Percentiles rank a stretch among this genome's conserved stretches.
Evolutionary conservation across 2,329 filamentous ascomycete genomes (phyloP).

Genomic region (Pyricularia grisea): DNA sequence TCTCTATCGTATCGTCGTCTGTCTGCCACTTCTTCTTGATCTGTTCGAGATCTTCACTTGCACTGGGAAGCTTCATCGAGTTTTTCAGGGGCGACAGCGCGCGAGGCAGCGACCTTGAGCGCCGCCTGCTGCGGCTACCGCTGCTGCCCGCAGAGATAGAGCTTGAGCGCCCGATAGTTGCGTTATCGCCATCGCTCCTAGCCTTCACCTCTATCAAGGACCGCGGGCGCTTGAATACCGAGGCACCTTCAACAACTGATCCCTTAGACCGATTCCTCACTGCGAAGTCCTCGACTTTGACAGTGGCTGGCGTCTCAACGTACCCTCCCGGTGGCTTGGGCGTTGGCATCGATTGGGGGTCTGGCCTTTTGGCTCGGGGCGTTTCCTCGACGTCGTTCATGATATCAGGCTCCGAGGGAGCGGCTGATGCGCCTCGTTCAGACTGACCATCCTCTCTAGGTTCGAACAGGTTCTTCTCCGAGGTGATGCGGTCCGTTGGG

Average conservation of each 20-base stretch:
- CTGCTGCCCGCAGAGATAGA: conserved; percentile 15
- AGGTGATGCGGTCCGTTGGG: conserved; percentile 45
- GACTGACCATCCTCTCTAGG: conserved; percentile 40
- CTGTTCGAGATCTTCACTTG: conserved; percentile 44
- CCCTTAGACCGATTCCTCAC: background rate
- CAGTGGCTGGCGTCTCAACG: conserved; percentile 44
- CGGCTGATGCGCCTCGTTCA: conserved; percentile 42
- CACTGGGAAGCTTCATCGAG: conserved; percentile 42
- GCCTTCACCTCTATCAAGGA: background rate
- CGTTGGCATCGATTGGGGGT: conserved; percentile 37
- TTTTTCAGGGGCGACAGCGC: conserved; percentile 38
- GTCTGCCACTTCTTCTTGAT: conserved; percentile 43
- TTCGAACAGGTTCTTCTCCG: conserved; percentile 47
- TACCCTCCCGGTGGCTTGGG: conserved; percentile 46
- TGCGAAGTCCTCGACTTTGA: conserved; percentile 22
- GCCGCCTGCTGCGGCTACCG: conserved; percentile 16
- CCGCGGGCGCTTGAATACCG: background rate
- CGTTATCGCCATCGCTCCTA: background rate
- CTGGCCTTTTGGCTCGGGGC: conserved; percentile 30
- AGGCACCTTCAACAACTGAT: background rate
- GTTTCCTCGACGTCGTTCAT: conserved; percentile 33
- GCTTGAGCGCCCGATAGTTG: conserved; percentile 6
- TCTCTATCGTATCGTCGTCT: conserved; percentile 49
- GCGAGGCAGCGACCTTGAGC: conserved; percentile 30
- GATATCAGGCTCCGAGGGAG: conserved; percentile 31